phyloP scores from a whole-genome alignment of 106 monocot species.

The Dioscorea alata region DNA sequence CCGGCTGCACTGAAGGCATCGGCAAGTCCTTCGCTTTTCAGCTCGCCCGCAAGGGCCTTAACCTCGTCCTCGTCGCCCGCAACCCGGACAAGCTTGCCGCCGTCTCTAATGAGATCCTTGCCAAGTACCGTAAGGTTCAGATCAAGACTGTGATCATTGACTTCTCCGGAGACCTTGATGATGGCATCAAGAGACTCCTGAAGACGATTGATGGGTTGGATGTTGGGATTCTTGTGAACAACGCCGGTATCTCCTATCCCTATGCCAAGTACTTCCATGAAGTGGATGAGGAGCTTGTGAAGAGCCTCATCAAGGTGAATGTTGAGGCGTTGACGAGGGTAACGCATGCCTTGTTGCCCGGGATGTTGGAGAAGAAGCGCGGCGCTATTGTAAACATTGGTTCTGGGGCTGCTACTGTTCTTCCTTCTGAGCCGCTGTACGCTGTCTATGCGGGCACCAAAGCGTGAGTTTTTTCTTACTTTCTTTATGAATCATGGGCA shows the following conservation, averaged over 20 bases:
- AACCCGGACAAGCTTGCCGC: slow-evolving; percentile 57
- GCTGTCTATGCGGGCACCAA: slow-evolving; percentile 86
- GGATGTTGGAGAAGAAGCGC: slow-evolving; percentile 68
- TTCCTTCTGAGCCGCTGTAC: slow-evolving; percentile 85
- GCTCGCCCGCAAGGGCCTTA: slow-evolving; percentile 53
- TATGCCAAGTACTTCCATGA: slow-evolving; percentile 90
- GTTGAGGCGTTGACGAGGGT: slow-evolving; percentile 80
- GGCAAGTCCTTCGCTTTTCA: slow-evolving; percentile 70
- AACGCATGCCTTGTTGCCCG: slow-evolving; percentile 72
- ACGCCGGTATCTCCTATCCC: slow-evolving; percentile 82
- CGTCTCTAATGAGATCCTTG: slow-evolving; percentile 35
- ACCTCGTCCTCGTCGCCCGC: slow-evolving; percentile 83
- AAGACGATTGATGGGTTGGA: slow-evolving; percentile 56
- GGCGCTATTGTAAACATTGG: slow-evolving; percentile 90
- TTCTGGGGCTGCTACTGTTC: slow-evolving; percentile 69
- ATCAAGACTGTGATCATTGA: slow-evolving; percentile 58
- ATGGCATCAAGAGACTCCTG: slow-evolving; percentile 27
- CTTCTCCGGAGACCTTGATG: slow-evolving; percentile 53
- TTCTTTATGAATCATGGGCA: not conserved
- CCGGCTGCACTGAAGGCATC: slow-evolving; percentile 89
- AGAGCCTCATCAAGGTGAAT: slow-evolving; percentile 68
- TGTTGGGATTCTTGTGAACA: slow-evolving; percentile 82
- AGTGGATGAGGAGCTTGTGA: slow-evolving; percentile 70
- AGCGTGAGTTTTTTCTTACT: slow-evolving; percentile 50
- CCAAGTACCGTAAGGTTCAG: slow-evolving; percentile 17